These are phyloP conservation scores for Ogataea polymorpha DNA, from an alignment of 805 yeast species.

Conservation along the genomic window DNA sequence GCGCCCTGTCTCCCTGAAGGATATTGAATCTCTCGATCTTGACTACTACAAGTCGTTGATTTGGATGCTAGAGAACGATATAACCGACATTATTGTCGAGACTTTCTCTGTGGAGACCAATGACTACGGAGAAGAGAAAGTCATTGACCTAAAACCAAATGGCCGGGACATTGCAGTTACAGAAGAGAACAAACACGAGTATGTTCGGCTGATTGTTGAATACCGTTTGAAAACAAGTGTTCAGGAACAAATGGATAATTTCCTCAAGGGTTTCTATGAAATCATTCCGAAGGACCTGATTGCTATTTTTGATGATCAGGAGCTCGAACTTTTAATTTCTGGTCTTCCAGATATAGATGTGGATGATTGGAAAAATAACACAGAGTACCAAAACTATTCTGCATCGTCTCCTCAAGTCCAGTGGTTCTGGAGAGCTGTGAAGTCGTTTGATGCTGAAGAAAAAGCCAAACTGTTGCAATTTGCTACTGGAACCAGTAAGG, in stretches of 20 bases:
- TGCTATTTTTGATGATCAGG: slow-evolving; percentile 91
- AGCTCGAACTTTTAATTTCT: slow-evolving; percentile 83
- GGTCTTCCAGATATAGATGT: slow-evolving; percentile 97
- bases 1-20: slow-evolving; percentile 77
- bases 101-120: slow-evolving; percentile 91
- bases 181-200: slow-evolving; percentile 86
- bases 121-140: slow-evolving; percentile 86
- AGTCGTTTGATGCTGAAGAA: slow-evolving; percentile 90
- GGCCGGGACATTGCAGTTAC: slow-evolving; percentile 87
- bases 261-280: slow-evolving; percentile 84
- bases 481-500: slow-evolving; percentile 96
- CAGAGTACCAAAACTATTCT: slow-evolving; percentile 77
- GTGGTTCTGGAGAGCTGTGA: slow-evolving; percentile 98
- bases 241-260: slow-evolving; percentile 80
- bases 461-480: slow-evolving; percentile 91
- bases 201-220: slow-evolving; percentile 81
- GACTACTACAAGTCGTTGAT: slow-evolving; percentile 88
- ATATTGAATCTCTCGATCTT: slow-evolving; percentile 89
- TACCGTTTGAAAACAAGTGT: slow-evolving; percentile 82
- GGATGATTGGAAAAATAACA: slow-evolving; percentile 90
- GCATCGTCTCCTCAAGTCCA: slow-evolving; percentile 82
- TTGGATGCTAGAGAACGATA: slow-evolving; percentile 97
- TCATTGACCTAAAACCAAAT: slow-evolving; percentile 75
- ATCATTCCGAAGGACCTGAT: slow-evolving; percentile 81
- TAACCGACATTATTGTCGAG: slow-evolving; percentile 91